Conservation (phyloP, 345 rosid genomes). For the Sonneratia caseolaris region DNA sequence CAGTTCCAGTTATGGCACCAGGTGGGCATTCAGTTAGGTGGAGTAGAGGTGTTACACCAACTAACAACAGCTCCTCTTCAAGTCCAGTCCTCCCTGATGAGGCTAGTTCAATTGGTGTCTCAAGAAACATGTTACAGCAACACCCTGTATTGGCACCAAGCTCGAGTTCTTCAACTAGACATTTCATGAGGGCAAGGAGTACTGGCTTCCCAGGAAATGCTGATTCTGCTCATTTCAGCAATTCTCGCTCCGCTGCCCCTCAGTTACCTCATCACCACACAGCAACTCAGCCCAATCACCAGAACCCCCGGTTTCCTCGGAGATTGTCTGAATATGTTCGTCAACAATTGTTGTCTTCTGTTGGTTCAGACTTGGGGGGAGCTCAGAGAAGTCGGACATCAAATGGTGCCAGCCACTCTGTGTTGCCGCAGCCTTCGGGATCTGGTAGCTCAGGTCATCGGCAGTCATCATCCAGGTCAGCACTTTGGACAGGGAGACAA, state of each 20-base stretch:
- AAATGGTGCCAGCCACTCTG: conserved; percentile 26
- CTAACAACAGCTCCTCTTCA: conserved; percentile 28
- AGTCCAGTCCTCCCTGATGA: conserved; percentile 26
- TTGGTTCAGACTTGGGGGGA: conserved; percentile 25
- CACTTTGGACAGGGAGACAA: conserved; percentile 49
- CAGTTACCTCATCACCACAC: conserved; percentile 36
- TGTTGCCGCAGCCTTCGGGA: conserved; percentile 32
- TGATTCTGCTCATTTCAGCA: conserved; percentile 38
- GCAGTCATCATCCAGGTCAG: conserved; percentile 44
- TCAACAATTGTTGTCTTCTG: conserved; percentile 47
- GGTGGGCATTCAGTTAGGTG: conserved; percentile 41
- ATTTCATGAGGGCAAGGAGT: conserved; percentile 17
- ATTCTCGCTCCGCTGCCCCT: conserved; percentile 34
- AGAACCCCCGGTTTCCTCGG: conserved; percentile 31
- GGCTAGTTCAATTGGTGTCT: conserved; percentile 29
- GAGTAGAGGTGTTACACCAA: conserved; percentile 38
- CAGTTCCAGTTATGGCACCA: conserved; percentile 38
- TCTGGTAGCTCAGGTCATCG: conserved; percentile 35
- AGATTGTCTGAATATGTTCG: conserved; percentile 60
- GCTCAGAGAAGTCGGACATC: conserved; percentile 33
- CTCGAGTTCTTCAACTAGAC: conserved; percentile 34
- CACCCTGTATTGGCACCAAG: conserved; percentile 35
- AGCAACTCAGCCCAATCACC: conserved; percentile 43
- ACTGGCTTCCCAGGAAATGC: conserved; percentile 33
- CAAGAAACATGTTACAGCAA: conserved; percentile 33